Conservation (phyloP, 805 yeast genomes). For the Vanderwaltozyma yarrowii region DNA sequence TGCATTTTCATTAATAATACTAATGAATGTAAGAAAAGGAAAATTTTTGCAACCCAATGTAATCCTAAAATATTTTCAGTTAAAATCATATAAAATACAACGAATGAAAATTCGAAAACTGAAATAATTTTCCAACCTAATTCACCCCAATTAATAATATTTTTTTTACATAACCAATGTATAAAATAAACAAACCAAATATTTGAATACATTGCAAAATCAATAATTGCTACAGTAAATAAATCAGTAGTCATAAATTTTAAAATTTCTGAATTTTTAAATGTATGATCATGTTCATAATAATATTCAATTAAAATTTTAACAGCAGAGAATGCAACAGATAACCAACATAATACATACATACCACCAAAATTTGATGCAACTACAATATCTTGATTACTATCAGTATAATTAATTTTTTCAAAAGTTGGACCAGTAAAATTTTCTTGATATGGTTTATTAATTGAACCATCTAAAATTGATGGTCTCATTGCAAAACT, state of each 20-base stretch:
- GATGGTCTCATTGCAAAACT: constrained; percentile 35
- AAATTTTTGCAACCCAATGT: constrained; percentile 90
- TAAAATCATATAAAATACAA: constrained; percentile 43
- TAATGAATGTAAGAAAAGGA: constrained; percentile 69
- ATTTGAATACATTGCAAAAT: constrained; percentile 60
- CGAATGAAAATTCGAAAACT: constrained; percentile 43
- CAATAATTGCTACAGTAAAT: constrained; percentile 60
- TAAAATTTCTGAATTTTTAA: constrained; percentile 42
- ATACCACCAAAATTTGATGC: constrained; percentile 55
- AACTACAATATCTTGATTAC: constrained; percentile 1
- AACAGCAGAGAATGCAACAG: constrained; percentile 43
- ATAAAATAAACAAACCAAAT: constrained; percentile 51
- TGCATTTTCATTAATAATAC: constrained; percentile 94
- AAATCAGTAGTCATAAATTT: constrained; percentile 51
- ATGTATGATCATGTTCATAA: constrained; percentile 31
- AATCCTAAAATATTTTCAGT: constrained; percentile 41
- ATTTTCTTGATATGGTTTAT: constrained; percentile 18
- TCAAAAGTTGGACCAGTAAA: constrained; percentile 27
- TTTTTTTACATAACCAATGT: constrained; percentile 43
- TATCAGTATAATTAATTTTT: constrained; percentile 2
- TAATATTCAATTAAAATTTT: constrained; percentile 47
- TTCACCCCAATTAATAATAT: constrained; percentile 46
- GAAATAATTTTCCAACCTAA: constrained; percentile 58
- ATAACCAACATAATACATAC: constrained; percentile 71
- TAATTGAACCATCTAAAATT: constrained; percentile 41